phyloP scores from a whole-genome alignment of 1,139 yeast species.

The Yamadazyma spencermartinsiae region DNA sequence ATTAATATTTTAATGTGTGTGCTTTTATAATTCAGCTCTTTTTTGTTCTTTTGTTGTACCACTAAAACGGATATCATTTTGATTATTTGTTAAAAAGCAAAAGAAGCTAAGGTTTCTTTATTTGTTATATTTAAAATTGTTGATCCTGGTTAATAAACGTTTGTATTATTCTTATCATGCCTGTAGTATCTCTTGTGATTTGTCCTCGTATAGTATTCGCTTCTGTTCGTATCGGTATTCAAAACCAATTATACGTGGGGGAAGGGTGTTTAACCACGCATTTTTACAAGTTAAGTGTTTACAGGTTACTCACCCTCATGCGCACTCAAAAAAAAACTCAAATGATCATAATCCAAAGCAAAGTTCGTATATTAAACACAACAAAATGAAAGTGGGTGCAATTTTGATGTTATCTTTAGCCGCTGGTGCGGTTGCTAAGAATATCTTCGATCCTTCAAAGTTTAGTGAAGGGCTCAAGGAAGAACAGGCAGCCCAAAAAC shows the following conservation, averaged over 20 bases:
- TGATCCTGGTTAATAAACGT: constrained; percentile 1
- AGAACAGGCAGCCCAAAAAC: constrained; percentile 8
- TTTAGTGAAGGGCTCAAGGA: constrained; percentile 11
- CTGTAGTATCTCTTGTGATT: not conserved
- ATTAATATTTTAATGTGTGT: not conserved
- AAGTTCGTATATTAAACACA: not conserved
- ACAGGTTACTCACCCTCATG: not conserved
- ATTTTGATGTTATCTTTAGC: constrained; percentile 8
- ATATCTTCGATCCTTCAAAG: constrained; percentile 20
- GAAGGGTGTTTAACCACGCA: not conserved
- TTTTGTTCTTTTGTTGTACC: not conserved
- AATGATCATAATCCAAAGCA: too few relatives aligned
- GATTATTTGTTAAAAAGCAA: not conserved
- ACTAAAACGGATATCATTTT: not conserved
- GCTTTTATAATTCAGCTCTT: too few relatives aligned
- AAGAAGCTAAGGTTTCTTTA: not conserved
- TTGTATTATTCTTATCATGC: constrained; percentile 1
- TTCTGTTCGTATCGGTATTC: not conserved
- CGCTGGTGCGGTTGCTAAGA: constrained; percentile 17
- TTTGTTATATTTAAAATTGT: not conserved
- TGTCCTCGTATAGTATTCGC: not conserved
- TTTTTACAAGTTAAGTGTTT: not conserved
- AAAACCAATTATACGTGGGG: too few relatives aligned
- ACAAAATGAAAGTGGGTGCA: not conserved
- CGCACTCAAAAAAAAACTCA: too few relatives aligned